phyloP scores from a whole-genome alignment of 495 filamentous ascomycete species.

The Cryomyces minteri region DNA sequence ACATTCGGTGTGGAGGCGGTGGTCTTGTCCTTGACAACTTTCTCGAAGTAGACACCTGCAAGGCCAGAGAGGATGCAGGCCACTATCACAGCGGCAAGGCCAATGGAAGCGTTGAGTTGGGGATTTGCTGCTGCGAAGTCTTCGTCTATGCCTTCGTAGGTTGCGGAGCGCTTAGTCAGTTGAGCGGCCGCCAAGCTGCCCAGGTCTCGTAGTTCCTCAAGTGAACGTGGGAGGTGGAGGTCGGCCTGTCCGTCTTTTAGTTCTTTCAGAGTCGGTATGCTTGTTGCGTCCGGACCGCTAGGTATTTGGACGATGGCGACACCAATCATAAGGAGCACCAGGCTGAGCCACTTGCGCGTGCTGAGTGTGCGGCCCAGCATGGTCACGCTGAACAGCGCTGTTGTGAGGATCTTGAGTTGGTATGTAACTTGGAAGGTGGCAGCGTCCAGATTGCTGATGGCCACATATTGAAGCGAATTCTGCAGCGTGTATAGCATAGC shows the following conservation, averaged over 20 bases:
- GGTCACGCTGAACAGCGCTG: conserved; percentile 70
- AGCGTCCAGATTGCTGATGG: conserved; percentile 75
- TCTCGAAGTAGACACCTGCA: conserved; percentile 87
- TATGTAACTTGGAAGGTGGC: conserved; percentile 86
- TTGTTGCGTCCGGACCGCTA: conserved; percentile 16
- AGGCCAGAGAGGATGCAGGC: conserved; percentile 65
- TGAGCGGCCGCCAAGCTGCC: conserved; percentile 23
- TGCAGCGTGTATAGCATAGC: conserved; percentile 78
- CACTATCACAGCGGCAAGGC: conserved; percentile 57
- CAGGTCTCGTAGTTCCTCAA: conserved; percentile 38
- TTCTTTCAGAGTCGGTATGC: conserved; percentile 12
- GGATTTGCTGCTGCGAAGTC: conserved; percentile 47
- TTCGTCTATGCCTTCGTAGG: conserved; percentile 82
- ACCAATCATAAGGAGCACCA: conserved; percentile 64
- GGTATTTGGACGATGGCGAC: conserved; percentile 81
- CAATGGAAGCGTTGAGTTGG: conserved; percentile 54
- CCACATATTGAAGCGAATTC: conserved; percentile 83
- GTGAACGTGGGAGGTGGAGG: conserved; percentile 55
- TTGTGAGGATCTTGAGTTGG: conserved; percentile 84
- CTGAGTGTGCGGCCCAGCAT: conserved; percentile 54
- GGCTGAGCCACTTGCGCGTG: conserved; percentile 53
- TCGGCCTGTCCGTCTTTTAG: conserved; percentile 19
- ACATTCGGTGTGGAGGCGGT: conserved; percentile 17
- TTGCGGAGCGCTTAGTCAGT: conserved; percentile 64
- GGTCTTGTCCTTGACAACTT: conserved; percentile 69